phyloP scores from a whole-genome alignment of 305 asterid species.

The Solanum hybrid region DNA sequence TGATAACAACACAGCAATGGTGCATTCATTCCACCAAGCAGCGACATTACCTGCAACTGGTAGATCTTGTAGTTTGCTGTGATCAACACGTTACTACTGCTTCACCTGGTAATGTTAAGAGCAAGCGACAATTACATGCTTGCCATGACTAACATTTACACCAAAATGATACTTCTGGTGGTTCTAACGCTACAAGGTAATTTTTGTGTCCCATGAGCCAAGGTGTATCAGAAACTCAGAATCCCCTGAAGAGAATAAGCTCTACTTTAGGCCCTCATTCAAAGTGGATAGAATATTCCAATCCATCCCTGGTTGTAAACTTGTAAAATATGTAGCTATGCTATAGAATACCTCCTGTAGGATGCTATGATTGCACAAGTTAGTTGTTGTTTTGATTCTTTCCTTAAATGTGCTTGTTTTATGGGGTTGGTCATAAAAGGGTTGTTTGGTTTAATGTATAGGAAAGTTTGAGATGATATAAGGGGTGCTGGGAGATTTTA shows the following conservation, averaged over 20 bases:
- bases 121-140: constrained; percentile 33
- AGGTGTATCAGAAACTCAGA: not conserved
- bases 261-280: not conserved
- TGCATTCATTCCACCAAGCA: constrained; percentile 27
- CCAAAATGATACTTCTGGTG: constrained; percentile 14
- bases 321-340: not conserved
- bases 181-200: not conserved
- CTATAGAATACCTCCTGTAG: not conserved
- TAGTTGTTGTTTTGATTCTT: not conserved
- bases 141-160: constrained; percentile 50
- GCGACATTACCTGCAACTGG: constrained; percentile 35
- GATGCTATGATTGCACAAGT: not conserved
- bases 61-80: constrained; percentile 30
- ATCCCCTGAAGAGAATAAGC: not conserved
- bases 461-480: not conserved
- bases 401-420: not conserved
- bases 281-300: not conserved
- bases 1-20: constrained; percentile 23
- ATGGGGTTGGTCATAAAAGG: not conserved
- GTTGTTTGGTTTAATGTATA: not conserved
- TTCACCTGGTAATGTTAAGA: constrained; percentile 45
- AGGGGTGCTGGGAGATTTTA: not conserved
- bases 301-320: not conserved
- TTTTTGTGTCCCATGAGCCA: not conserved
- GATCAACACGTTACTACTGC: constrained; percentile 7